Evolutionary conservation across 176 grass and related monocot species (phyloP), one percentile per base, ranked within the genome.

Genomic region (Cocos nucifera): DNA sequence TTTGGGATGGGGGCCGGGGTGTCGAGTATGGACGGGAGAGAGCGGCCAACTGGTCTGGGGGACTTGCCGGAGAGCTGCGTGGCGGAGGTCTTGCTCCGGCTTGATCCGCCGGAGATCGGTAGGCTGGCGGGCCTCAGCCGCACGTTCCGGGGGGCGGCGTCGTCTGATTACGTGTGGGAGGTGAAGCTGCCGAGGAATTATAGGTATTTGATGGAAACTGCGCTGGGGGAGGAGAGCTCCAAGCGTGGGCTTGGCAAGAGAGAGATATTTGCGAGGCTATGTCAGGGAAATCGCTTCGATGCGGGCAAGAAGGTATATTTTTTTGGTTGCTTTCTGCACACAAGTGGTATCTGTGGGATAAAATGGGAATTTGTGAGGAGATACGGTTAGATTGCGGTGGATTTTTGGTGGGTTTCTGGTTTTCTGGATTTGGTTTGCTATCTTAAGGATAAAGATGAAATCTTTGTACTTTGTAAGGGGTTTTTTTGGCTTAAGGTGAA

Each of bases 161-260:
- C 87, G 26, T 82, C 80, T 22, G 76, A 98, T 63, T 56, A 63
- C 69, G 62, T 98, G 28, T 98, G 93, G 93, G 84, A 85, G 66
- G 58, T 79, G 69, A 98, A 98, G 85, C 72, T 98, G 59, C 93
- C 93, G 17, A 72, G 19, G 55, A 98, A 98, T 73, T 98, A 98
- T 39, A 69, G 58, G 27, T 79, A 70, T 56, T 73, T 98, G 56
- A 53, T 98, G 54, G 69, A 80, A 28, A 76, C 70, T 44, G 76
- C 58, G 21, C 57, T 62, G 15, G 67, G 59, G 15, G 65, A 27
- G n/a, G 51, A 57, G 32, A 60, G 56, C 5, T 67, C 58, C 17
- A 61, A 68, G 28, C 62, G 80, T 54, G 3, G 8, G 4, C 67
- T 83, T 49, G 57, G 67, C n/a, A 98, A 88, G 85, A 98, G 92